A percentile compares a stretch with the other conserved stretches of the same genome.
Evolutionary conservation across 192 early-diverging fungal genomes (phyloP).

Genomic region (Spizellomyces punctatus): DNA sequence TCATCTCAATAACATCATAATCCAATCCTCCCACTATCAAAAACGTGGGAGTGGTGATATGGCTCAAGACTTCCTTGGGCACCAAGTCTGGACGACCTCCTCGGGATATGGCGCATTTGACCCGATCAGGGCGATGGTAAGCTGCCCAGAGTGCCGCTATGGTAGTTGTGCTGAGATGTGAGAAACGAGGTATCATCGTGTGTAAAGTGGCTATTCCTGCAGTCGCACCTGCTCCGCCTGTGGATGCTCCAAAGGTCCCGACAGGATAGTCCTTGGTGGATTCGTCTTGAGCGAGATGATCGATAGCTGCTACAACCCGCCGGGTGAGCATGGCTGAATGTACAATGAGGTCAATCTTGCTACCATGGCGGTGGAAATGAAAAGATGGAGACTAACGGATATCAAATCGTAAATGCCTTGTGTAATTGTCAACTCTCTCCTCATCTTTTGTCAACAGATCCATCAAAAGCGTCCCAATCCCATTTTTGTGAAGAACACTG

Average conservation of each 20-base stretch:
- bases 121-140: neutral
- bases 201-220: neutral
- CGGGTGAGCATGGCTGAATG: neutral
- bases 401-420: slow-evolving; percentile 16
- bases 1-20: slow-evolving; percentile 4
- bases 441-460: slow-evolving; percentile 14
- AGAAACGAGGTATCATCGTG: neutral
- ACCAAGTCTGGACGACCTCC: slow-evolving; percentile 19
- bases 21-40: slow-evolving; percentile 9
- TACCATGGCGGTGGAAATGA: neutral
- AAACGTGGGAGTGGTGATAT: neutral
- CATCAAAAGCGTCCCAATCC: slow-evolving; percentile 17
- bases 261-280: neutral
- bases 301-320: slow-evolving; percentile 3
- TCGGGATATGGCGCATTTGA: slow-evolving; percentile 11
- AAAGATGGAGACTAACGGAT: neutral
- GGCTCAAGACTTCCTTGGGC: neutral
- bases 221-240: slow-evolving; percentile 17
- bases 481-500: slow-evolving; percentile 2
- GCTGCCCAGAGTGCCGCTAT: slow-evolving; percentile 15
- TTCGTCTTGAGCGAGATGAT: neutral
- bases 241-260: slow-evolving; percentile 21
- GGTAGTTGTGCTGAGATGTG: neutral
- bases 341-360: neutral
- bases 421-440: slow-evolving; percentile 8